These are phyloP conservation scores for Chlamydomonas applanata DNA, from an alignment of 139 green algal genomes.

Conservation along the genomic window DNA sequence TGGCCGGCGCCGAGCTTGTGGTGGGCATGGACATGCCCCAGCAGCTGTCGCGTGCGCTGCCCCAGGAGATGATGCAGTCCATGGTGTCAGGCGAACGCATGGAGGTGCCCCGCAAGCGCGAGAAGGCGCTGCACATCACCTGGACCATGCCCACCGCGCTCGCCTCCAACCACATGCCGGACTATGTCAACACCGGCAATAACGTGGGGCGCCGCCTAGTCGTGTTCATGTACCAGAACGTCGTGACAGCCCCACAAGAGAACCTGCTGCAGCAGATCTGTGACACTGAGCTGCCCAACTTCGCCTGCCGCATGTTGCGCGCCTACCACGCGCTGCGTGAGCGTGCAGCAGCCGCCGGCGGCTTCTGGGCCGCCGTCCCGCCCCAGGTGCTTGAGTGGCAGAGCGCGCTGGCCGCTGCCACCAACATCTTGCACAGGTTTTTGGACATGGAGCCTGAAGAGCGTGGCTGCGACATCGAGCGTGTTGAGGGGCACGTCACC, in stretches of 20 bases:
- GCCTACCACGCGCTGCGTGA: not conserved
- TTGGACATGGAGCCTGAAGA: not conserved
- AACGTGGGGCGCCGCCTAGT: not conserved
- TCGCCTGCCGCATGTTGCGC: not conserved
- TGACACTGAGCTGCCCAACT: not conserved
- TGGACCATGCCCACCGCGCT: not conserved
- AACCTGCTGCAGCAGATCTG: not conserved
- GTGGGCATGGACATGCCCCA: not conserved
- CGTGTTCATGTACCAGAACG: not conserved
- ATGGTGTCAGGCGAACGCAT: not conserved
- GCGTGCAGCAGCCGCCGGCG: not conserved
- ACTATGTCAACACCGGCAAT: slow-evolving; percentile 1
- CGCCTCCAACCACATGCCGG: not conserved
- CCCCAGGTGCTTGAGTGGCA: not conserved
- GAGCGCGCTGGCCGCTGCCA: not conserved
- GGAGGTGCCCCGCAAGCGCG: not conserved
- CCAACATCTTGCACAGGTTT: not conserved
- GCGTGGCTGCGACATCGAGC: too few species aligned
- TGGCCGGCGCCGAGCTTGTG: slow-evolving; percentile 3
- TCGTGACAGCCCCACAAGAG: not conserved
- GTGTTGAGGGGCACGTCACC: too few species aligned
- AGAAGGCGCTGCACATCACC: not conserved
- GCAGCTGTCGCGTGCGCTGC: not conserved
- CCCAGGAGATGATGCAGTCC: not conserved
- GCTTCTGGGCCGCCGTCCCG: not conserved